Evolutionary conservation across 495 filamentous ascomycete genomes (phyloP).

Genomic region (Aspergillus funiculosus): DNA sequence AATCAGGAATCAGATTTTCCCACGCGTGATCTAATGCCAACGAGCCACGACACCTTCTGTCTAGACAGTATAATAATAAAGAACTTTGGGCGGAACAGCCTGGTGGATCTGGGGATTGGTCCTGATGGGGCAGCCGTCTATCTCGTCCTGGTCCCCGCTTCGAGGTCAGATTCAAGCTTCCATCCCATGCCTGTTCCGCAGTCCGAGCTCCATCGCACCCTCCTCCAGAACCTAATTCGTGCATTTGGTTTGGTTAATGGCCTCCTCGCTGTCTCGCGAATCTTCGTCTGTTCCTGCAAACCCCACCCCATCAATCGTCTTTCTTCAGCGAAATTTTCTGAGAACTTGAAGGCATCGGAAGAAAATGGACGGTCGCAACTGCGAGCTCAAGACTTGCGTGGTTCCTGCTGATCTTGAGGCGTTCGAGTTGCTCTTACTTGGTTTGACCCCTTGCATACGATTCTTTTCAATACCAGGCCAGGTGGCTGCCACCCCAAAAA

Average conservation of each 20-base stretch:
- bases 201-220: background rate
- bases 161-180: slow-evolving; percentile 10
- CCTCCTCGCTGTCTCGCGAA: slow-evolving; percentile 1
- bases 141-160: background rate
- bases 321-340: background rate
- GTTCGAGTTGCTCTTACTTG: slow-evolving; percentile 13
- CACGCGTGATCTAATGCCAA: slow-evolving; percentile 9
- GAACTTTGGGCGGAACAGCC: too few relatives aligned
- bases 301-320: background rate
- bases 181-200: background rate
- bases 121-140: too few relatives aligned
- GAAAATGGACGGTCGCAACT: slow-evolving; percentile 21
- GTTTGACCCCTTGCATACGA: slow-evolving; percentile 12
- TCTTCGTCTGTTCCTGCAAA: background rate
- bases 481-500: slow-evolving; percentile 41
- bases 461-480: slow-evolving; percentile 29
- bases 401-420: slow-evolving; percentile 12
- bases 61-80: too few relatives aligned
- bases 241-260: background rate
- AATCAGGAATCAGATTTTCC: slow-evolving; percentile 15
- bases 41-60: too few relatives aligned
- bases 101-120: too few relatives aligned
- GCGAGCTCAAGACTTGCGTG: slow-evolving; percentile 10
- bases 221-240: background rate
- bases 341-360: slow-evolving; percentile 15